A percentile compares a stretch with the other conserved stretches of the same genome.
phyloP scores from a whole-genome alignment of 2,329 filamentous ascomycete species.

The Colletotrichum tabaci region DNA sequence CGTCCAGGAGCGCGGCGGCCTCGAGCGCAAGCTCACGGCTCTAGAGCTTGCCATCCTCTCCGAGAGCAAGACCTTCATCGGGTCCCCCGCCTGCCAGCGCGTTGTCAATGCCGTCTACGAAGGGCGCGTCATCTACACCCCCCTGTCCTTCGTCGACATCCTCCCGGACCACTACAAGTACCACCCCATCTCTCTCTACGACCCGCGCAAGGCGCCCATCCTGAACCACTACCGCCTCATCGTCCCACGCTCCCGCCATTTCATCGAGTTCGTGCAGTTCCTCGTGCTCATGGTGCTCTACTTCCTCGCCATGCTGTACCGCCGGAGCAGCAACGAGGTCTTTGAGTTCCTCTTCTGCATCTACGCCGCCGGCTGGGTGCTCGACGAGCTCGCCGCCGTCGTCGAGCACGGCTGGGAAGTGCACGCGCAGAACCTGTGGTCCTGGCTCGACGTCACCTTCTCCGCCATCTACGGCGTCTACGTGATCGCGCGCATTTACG shows the following conservation, averaged over 20 bases:
- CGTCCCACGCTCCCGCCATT: conserved; percentile 76
- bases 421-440: conserved; percentile 82
- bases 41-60: conserved; percentile 81
- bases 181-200: conserved; percentile 78
- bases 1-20: conserved; percentile 55
- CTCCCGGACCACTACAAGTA: conserved; percentile 82
- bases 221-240: conserved; percentile 82
- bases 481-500: conserved; percentile 71
- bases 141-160: conserved; percentile 79
- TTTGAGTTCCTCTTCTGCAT: conserved; percentile 74
- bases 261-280: conserved; percentile 77
- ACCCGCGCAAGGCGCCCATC: conserved; percentile 74
- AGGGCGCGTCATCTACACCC: conserved; percentile 79
- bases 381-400: conserved; percentile 76
- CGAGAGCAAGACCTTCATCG: conserved; percentile 78
- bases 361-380: conserved; percentile 77
- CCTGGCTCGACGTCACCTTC: conserved; percentile 81
- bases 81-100: conserved; percentile 76
- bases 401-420: conserved; percentile 78
- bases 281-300: conserved; percentile 75
- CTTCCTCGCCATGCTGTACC: conserved; percentile 73
- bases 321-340: conserved; percentile 63
- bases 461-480: conserved; percentile 74
- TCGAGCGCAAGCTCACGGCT: conserved; percentile 73
- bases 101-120: conserved; percentile 80